These are phyloP conservation scores for Amylocarpus encephaloides DNA, from an alignment of 2,329 filamentous ascomycete species.

Conservation along the genomic window DNA sequence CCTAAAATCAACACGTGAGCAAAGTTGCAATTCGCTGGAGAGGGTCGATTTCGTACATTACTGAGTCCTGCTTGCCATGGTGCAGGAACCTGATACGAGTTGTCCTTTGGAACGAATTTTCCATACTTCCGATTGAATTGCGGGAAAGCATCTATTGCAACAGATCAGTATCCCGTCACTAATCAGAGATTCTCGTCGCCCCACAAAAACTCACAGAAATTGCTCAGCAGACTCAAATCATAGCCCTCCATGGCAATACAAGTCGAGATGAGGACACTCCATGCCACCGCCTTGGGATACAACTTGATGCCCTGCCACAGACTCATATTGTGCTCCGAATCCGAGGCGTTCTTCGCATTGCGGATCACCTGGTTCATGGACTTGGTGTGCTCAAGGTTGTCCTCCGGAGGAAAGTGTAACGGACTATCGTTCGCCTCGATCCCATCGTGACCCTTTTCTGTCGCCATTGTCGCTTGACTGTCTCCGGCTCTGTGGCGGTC, in stretches of 20 bases:
- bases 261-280: constrained; percentile 81
- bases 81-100: constrained; percentile 30
- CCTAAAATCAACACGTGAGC: constrained; percentile 11
- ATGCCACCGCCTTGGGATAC: constrained; percentile 80
- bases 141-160: constrained; percentile 23
- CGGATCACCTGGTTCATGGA: constrained; percentile 29
- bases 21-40: not conserved
- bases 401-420: constrained; percentile 21
- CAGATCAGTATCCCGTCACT: not conserved
- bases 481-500: not conserved
- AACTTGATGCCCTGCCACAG: constrained; percentile 70
- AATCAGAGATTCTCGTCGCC: constrained; percentile 4
- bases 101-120: constrained; percentile 25
- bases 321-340: constrained; percentile 64
- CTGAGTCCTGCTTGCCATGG: constrained; percentile 33
- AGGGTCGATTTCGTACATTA: constrained; percentile 20
- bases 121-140: constrained; percentile 35
- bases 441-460: not conserved
- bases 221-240: constrained; percentile 48
- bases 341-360: constrained; percentile 44
- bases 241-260: constrained; percentile 91
- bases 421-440: constrained; percentile 7
- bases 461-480: not conserved
- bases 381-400: constrained; percentile 21
- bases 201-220: constrained; percentile 23